phyloP scores from a whole-genome alignment of 805 yeast genomes.

The Candida mattraensis region DNA sequence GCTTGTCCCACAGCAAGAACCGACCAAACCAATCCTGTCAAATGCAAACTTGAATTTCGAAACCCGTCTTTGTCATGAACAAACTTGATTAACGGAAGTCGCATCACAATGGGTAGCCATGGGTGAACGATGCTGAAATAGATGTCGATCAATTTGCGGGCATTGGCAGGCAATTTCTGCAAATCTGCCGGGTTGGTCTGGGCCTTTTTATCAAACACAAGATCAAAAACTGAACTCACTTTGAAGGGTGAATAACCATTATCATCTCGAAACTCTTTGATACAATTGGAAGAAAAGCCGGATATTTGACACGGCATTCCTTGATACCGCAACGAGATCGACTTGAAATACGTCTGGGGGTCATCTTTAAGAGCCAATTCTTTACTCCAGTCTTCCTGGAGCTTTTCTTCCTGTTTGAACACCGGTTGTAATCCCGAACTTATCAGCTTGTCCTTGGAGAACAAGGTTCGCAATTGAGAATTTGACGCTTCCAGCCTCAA shows the following conservation, averaged over 20 bases:
- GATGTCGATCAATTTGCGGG: constrained; percentile 3
- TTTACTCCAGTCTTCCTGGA: too few species aligned
- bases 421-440: neutral
- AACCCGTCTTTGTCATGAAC: constrained; percentile 6
- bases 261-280: neutral
- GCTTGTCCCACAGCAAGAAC: constrained; percentile 7
- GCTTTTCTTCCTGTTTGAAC: neutral
- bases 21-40: constrained; percentile 6
- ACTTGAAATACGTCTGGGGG: constrained; percentile 1
- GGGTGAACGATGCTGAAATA: constrained; percentile 9
- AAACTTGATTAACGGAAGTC: constrained; percentile 6
- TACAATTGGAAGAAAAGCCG: constrained; percentile 4
- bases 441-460: too few species aligned
- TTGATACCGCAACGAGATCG: constrained; percentile 3
- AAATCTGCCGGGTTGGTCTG: constrained; percentile 1
- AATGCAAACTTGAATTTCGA: constrained; percentile 3
- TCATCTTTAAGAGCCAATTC: neutral
- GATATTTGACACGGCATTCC: constrained; percentile 6
- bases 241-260: constrained; percentile 6
- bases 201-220: constrained; percentile 3
- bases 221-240: constrained; percentile 5
- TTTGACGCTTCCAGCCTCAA: too few species aligned
- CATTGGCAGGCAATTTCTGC: constrained; percentile 3
- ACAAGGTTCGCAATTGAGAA: too few species aligned
- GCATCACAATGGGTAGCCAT: constrained; percentile 5